Conservation (phyloP, 768 basidiomycete species). For the Paxillus involutus region DNA sequence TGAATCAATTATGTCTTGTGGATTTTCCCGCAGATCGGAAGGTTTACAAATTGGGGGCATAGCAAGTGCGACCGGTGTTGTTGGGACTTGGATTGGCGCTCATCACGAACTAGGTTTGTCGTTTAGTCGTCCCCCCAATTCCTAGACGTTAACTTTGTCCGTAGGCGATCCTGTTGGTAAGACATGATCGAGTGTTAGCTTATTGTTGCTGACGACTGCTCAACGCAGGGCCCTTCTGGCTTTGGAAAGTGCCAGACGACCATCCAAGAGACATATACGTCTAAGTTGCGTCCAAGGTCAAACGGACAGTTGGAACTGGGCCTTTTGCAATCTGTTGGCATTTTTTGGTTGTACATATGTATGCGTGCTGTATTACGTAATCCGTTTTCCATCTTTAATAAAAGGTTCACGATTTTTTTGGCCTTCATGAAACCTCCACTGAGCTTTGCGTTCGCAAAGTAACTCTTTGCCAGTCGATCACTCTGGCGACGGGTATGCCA, state of each 20-base stretch:
- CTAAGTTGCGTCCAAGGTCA: neutral
- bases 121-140: neutral
- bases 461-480: conserved; percentile 50
- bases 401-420: neutral
- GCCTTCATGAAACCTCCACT: conserved; percentile 16
- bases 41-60: conserved; percentile 66
- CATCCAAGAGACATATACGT: conserved; percentile 26
- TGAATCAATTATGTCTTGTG: neutral
- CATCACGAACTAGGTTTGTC: conserved; percentile 52
- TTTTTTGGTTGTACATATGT: neutral
- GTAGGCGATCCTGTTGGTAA: conserved; percentile 66
- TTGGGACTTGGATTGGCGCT: conserved; percentile 68
- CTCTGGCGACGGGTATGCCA: conserved; percentile 53
- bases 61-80: conserved; percentile 63
- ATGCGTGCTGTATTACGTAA: conserved; percentile 14
- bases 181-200: conserved; percentile 9
- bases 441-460: conserved; percentile 38
- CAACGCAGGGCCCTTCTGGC: conserved; percentile 65
- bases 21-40: conserved; percentile 47
- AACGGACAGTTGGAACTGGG: neutral
- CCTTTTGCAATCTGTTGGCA: too few relatives aligned
- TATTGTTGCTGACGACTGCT: neutral
- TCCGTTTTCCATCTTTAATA: neutral
- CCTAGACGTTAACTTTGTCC: neutral
- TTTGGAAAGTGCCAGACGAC: conserved; percentile 57